Conservation (phyloP, 768 basidiomycete species). For the Astraeus odoratus region DNA sequence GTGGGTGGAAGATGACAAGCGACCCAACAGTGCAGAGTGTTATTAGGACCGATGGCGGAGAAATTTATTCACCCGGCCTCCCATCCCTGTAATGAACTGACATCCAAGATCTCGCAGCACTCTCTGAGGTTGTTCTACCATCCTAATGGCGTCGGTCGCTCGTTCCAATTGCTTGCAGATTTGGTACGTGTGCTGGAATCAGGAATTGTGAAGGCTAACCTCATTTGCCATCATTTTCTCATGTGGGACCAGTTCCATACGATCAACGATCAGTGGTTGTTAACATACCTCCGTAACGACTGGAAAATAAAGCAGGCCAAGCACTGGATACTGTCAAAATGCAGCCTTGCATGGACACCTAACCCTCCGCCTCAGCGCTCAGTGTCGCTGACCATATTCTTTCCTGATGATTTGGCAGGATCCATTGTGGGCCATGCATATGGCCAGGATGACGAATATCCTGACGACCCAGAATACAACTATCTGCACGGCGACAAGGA, state of each 20-base stretch:
- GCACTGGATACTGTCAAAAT: conserved; percentile 53
- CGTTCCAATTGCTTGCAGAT: conserved; percentile 48
- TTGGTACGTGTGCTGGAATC: conserved; percentile 37
- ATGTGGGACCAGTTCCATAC: conserved; percentile 42
- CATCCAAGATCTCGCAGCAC: no score
- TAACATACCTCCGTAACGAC: conserved; percentile 55
- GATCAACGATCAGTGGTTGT: conserved; percentile 79
- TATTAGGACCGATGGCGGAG: no score
- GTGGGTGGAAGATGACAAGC: no score
- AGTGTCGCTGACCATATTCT: conserved; percentile 67
- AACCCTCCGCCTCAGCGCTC: conserved; percentile 31
- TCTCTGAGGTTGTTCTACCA: conserved; percentile 7
- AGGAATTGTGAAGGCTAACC: neutral
- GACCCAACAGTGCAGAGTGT: no score
- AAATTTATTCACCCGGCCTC: no score
- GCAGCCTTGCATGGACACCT: conserved; percentile 34
- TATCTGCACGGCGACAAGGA: conserved; percentile 3
- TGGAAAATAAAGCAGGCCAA: conserved; percentile 63
- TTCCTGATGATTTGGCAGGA: conserved; percentile 18
- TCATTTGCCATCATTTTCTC: conserved; percentile 1
- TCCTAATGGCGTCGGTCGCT: conserved; percentile 11
- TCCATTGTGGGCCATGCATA: conserved; percentile 20
- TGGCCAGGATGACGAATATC: conserved; percentile 27
- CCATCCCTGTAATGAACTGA: no score
- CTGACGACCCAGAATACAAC: conserved; percentile 23